Conservation (phyloP, 345 rosid species). For the Erucastrum elatum region DNA sequence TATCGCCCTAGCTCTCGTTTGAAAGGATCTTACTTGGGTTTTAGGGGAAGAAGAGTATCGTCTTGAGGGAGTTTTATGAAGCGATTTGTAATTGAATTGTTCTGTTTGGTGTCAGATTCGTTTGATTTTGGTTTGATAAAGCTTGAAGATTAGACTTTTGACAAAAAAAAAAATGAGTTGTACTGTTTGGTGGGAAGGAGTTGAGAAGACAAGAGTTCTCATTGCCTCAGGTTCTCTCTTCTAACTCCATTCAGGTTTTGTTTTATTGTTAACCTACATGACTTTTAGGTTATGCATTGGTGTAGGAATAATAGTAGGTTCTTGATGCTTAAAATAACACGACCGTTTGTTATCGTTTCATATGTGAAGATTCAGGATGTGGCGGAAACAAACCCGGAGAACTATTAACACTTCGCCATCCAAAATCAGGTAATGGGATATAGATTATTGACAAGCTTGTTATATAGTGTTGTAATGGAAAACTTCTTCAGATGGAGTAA, state of each 20-base stretch:
- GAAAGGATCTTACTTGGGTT: not conserved
- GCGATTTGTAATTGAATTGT: not conserved
- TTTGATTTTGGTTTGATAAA: not conserved
- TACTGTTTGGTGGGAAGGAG: conserved; percentile 43
- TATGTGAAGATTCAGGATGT: conserved; percentile 38
- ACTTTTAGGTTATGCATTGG: not conserved
- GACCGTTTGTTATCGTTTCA: not conserved
- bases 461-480: not conserved
- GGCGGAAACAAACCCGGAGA: conserved; percentile 42
- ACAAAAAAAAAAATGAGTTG: conserved; percentile 22
- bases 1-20: not conserved
- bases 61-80: not conserved
- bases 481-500: not conserved
- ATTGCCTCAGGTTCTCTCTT: conserved; percentile 41
- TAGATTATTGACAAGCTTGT: conserved; percentile 7
- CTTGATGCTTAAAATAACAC: not conserved
- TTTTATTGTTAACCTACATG: not conserved
- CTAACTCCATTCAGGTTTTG: not conserved
- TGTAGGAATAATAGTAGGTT: not conserved
- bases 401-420: conserved; percentile 69
- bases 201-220: conserved; percentile 45
- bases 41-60: not conserved
- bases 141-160: not conserved
- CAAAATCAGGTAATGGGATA: conserved; percentile 66
- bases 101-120: not conserved